phyloP scores from a whole-genome alignment of 2,329 filamentous ascomycete genomes.

The Aspergillus pseudoterreus region DNA sequence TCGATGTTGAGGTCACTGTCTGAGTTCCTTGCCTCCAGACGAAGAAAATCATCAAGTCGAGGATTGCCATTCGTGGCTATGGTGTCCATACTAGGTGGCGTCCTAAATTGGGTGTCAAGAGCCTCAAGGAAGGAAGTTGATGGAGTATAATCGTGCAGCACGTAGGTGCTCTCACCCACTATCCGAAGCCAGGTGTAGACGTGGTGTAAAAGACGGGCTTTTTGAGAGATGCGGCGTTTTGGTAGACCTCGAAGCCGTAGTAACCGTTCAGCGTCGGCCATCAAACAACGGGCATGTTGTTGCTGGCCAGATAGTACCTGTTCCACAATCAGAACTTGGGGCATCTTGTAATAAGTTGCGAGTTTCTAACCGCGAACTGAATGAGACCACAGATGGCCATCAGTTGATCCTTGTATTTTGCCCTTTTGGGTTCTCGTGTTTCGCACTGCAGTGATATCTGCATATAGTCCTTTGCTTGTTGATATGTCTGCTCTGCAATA shows the following conservation, averaged over 20 bases:
- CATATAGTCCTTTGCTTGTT: slow-evolving; percentile 29
- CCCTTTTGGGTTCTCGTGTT: slow-evolving; percentile 24
- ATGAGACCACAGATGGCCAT: slow-evolving; percentile 34
- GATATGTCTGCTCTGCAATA: slow-evolving; percentile 21
- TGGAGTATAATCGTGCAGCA: slow-evolving; percentile 26
- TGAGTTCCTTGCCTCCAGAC: slow-evolving; percentile 29
- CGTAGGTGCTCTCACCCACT: slow-evolving; percentile 34
- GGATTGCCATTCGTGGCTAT: slow-evolving; percentile 16
- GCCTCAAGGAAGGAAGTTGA: slow-evolving; percentile 19
- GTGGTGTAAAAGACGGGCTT: slow-evolving; percentile 38
- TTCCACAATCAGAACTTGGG: too few species aligned
- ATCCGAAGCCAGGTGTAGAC: slow-evolving; percentile 38
- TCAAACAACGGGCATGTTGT: slow-evolving; percentile 31
- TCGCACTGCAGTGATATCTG: slow-evolving; percentile 29
- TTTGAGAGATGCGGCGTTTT: slow-evolving; percentile 34
- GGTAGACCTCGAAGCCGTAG: slow-evolving; percentile 33
- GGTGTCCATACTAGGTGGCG: background rate
- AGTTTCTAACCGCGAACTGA: slow-evolving; percentile 28
- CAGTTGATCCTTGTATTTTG: slow-evolving; percentile 39
- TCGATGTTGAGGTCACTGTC: slow-evolving; percentile 40
- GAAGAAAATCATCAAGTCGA: slow-evolving; percentile 39
- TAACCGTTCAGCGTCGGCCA: slow-evolving; percentile 37
- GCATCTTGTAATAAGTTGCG: too few species aligned
- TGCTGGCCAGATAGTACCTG: slow-evolving; percentile 28
- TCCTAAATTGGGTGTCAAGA: slow-evolving; percentile 10